These are phyloP conservation scores for Silene vulgaris DNA, from an alignment of 179 eudicot species.

Conservation along the genomic window DNA sequence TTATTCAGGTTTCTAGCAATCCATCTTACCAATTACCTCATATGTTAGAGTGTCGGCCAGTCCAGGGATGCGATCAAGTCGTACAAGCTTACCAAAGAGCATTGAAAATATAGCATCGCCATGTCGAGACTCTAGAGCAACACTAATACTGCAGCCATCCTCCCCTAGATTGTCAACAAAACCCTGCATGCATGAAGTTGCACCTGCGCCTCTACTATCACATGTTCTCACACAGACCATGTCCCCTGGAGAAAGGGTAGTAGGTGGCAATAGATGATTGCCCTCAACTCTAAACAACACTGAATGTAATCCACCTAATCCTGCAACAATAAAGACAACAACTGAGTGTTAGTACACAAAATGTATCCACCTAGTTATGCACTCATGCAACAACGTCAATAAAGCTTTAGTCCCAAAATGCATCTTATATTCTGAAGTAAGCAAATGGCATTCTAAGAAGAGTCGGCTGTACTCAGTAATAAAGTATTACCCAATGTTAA, in stretches of 20 bases:
- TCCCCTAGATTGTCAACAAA: constrained; percentile 75
- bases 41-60: constrained; percentile 81
- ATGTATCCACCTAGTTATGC: neutral
- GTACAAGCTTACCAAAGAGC: constrained; percentile 76
- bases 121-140: constrained; percentile 71
- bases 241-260: constrained; percentile 81
- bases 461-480: neutral
- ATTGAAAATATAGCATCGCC: constrained; percentile 84
- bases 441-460: neutral
- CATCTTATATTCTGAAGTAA: no score
- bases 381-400: neutral
- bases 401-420: neutral
- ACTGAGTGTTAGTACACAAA: constrained; percentile 9
- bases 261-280: constrained; percentile 73
- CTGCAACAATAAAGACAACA: constrained; percentile 36
- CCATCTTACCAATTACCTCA: constrained; percentile 50
- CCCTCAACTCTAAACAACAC: constrained; percentile 72
- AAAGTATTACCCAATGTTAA: neutral
- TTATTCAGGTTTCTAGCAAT: constrained; percentile 11
- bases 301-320: constrained; percentile 83
- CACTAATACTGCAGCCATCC: constrained; percentile 78
- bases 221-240: constrained; percentile 89
- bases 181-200: constrained; percentile 79
- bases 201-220: constrained; percentile 75
- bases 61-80: constrained; percentile 84